A percentile compares a stretch with the other conserved stretches of the same genome.
phyloP scores from a whole-genome alignment of 345 rosid species.

The Clarkia xantiana region DNA sequence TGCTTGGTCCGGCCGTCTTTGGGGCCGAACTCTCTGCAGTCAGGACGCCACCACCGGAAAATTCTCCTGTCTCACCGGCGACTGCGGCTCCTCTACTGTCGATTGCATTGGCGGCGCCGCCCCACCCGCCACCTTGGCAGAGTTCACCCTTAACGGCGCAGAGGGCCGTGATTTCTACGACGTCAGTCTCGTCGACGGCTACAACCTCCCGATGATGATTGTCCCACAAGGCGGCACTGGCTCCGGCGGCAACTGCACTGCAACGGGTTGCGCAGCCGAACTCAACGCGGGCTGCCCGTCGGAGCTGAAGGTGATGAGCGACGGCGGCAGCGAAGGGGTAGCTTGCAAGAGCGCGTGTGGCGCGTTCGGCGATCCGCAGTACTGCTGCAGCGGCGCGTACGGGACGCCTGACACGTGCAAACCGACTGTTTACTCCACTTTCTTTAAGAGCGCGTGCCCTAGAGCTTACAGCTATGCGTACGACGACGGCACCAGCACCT shows the following conservation, averaged over 20 bases:
- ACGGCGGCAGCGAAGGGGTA: constrained; percentile 15
- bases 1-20: constrained; percentile 58
- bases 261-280: constrained; percentile 40
- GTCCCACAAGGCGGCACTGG: constrained; percentile 29
- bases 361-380: constrained; percentile 37
- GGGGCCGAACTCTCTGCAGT: constrained; percentile 56
- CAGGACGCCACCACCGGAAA: constrained; percentile 36
- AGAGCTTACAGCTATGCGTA: constrained; percentile 54
- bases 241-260: constrained; percentile 23
- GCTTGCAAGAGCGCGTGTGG: constrained; percentile 60
- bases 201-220: constrained; percentile 46
- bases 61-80: constrained; percentile 49
- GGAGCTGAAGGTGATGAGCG: constrained; percentile 26
- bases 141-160: constrained; percentile 41
- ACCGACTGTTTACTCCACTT: constrained; percentile 32
- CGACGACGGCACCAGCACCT: constrained; percentile 50
- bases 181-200: constrained; percentile 64
- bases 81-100: constrained; percentile 32
- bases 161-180: constrained; percentile 46
- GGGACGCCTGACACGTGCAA: constrained; percentile 39
- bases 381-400: constrained; percentile 51
- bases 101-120: constrained; percentile 39
- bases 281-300: constrained; percentile 39
- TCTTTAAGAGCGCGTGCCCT: constrained; percentile 48
- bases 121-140: constrained; percentile 48